Conservation (phyloP, 2,329 filamentous ascomycete genomes). For the Sphaceloma murrayae region DNA sequence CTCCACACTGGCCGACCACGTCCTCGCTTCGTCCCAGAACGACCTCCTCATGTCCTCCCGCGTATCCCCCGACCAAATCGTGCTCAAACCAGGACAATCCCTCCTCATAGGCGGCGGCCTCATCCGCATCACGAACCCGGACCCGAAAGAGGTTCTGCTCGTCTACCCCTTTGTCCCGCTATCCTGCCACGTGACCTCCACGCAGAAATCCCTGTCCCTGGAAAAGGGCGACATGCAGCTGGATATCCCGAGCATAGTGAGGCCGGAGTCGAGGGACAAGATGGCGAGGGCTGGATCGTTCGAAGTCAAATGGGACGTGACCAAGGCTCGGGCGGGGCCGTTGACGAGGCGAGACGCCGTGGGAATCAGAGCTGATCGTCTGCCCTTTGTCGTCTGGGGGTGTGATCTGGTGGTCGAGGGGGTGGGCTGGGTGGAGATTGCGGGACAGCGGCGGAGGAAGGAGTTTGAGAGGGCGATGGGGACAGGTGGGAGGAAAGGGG, state of each 20-base stretch:
- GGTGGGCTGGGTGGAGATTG: conserved; percentile 85
- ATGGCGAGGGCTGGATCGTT: conserved; percentile 61
- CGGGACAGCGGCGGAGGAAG: conserved; percentile 48
- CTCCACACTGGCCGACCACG: conserved; percentile 60
- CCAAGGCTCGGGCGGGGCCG: conserved; percentile 64
- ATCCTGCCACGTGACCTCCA: conserved; percentile 64
- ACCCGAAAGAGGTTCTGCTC: conserved; percentile 56
- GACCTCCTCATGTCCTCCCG: conserved; percentile 71
- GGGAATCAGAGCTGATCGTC: conserved; percentile 52
- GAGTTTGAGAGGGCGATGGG: conserved; percentile 20
- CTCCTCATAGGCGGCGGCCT: conserved; percentile 67
- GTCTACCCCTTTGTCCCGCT: conserved; percentile 83
- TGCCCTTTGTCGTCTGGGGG: conserved; percentile 72
- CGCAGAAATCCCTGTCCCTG: conserved; percentile 66
- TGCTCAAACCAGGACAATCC: conserved; percentile 66
- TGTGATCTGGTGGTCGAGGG: conserved; percentile 85
- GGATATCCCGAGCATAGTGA: conserved; percentile 52
- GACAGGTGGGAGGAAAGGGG: background rate
- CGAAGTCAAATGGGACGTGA: conserved; percentile 71
- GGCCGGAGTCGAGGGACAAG: conserved; percentile 30
- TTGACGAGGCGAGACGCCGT: conserved; percentile 55
- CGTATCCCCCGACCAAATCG: conserved; percentile 60
- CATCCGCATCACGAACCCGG: conserved; percentile 72
- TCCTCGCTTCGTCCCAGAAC: conserved; percentile 54
- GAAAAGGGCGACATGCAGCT: conserved; percentile 55